These are phyloP conservation scores for Leptographium radiaticola DNA, from an alignment of 2,329 filamentous ascomycete genomes.

Conservation along the genomic window DNA sequence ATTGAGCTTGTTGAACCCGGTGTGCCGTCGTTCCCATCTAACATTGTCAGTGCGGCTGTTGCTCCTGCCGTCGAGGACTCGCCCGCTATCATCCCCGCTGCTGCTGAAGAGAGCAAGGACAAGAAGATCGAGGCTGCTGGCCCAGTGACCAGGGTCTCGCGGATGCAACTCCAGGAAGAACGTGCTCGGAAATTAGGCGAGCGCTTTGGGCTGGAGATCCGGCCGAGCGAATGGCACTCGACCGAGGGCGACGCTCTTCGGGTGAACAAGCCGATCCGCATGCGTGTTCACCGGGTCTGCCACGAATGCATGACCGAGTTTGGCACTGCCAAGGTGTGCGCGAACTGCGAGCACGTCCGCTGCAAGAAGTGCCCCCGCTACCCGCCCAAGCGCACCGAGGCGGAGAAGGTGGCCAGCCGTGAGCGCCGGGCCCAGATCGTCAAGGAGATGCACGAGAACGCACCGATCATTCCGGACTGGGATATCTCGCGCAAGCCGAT, in stretches of 20 bases:
- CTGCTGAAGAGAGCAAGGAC: conserved; percentile 1
- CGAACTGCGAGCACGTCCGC: conserved; percentile 62
- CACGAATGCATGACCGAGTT: conserved; percentile 70
- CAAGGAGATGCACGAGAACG: conserved; percentile 45
- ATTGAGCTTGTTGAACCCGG: background rate
- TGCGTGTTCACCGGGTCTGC: conserved; percentile 67
- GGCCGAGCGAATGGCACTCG: conserved; percentile 38
- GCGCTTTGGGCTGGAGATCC: conserved; percentile 41
- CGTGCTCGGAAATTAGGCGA: conserved; percentile 42
- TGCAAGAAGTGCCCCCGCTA: conserved; percentile 71
- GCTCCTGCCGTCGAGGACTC: background rate
- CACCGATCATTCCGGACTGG: conserved; percentile 38
- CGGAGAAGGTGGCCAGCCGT: conserved; percentile 38
- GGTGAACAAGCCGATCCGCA: conserved; percentile 63
- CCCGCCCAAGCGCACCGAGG: conserved; percentile 51
- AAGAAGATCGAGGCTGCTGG: conserved; percentile 1
- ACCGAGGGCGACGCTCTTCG: conserved; percentile 44
- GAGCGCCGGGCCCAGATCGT: conserved; percentile 34
- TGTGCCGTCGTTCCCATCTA: background rate
- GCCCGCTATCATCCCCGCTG: background rate
- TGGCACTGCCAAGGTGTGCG: conserved; percentile 58
- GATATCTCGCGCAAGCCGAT: conserved; percentile 23
- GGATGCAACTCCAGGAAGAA: conserved; percentile 40
- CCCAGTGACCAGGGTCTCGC: conserved; percentile 24
- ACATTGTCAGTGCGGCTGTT: background rate